phyloP scores from a whole-genome alignment of 345 rosid species.

The Aquilaria yunnanensis region DNA sequence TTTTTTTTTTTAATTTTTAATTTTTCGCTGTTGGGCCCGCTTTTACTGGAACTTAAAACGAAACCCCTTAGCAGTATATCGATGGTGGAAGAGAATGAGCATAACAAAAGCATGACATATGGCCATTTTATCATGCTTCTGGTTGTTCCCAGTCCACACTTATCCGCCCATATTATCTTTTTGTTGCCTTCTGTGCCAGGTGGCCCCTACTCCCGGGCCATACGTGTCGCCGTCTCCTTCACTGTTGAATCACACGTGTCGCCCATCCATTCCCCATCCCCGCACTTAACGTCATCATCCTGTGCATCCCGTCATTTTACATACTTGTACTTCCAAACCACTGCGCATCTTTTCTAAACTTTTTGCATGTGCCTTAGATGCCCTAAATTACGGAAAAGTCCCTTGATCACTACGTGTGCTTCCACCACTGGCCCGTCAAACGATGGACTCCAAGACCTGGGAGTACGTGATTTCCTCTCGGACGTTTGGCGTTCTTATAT shows the following conservation, averaged over 20 bases:
- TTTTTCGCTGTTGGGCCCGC: no score
- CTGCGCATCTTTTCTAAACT: constrained; percentile 17
- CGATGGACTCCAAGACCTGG: background rate
- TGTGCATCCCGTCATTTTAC: background rate
- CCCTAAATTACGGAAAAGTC: background rate
- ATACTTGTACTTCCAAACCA: constrained; percentile 1
- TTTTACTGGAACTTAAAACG: no score
- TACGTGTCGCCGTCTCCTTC: constrained; percentile 24
- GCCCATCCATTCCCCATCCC: constrained; percentile 4
- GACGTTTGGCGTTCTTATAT: background rate
- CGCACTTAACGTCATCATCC: constrained; percentile 12
- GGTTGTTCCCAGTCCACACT: constrained; percentile 21
- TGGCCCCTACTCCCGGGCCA: constrained; percentile 31
- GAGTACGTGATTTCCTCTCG: background rate
- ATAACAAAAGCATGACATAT: constrained; percentile 51
- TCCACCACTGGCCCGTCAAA: constrained; percentile 11
- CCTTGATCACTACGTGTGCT: background rate
- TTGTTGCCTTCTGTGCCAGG: constrained; percentile 23
- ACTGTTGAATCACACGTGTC: constrained; percentile 21
- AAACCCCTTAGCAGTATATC: no score
- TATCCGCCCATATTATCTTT: constrained; percentile 21
- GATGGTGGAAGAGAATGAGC: constrained; percentile 14
- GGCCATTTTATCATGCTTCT: constrained; percentile 17
- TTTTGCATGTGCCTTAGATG: constrained; percentile 15
- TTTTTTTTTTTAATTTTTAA: no score